Conservation (phyloP, 2,329 filamentous ascomycete species). For the Colletotrichum higginsianum region DNA sequence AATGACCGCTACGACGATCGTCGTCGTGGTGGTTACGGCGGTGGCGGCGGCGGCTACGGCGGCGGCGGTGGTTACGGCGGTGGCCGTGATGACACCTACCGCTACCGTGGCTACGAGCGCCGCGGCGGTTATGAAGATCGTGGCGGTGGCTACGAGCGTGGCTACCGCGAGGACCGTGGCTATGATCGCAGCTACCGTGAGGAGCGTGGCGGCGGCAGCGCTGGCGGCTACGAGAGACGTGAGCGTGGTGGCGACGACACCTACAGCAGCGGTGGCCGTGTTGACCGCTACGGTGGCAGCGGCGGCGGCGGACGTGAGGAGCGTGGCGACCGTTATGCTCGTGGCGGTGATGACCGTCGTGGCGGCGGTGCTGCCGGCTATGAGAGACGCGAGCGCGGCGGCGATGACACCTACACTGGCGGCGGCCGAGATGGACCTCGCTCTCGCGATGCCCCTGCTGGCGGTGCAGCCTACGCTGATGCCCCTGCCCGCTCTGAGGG, state of each 20-base stretch:
- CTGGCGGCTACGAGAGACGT: slow-evolving; percentile 69
- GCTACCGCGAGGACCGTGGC: slow-evolving; percentile 63
- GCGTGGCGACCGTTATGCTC: slow-evolving; percentile 57
- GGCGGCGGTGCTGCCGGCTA: slow-evolving; percentile 60
- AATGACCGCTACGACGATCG: slow-evolving; percentile 76
- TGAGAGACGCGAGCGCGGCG: slow-evolving; percentile 65
- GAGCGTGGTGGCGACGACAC: slow-evolving; percentile 64
- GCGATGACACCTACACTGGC: slow-evolving; percentile 33
- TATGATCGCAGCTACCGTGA: slow-evolving; percentile 63
- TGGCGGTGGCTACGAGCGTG: slow-evolving; percentile 63
- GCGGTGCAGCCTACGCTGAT: slow-evolving; percentile 58
- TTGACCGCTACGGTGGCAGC: slow-evolving; percentile 59
- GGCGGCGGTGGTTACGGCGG: slow-evolving; percentile 60
- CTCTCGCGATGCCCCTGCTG: slow-evolving; percentile 56
- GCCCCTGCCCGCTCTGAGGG: slow-evolving; percentile 59
- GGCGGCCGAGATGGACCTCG: slow-evolving; percentile 58
- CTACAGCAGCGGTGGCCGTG: slow-evolving; percentile 56
- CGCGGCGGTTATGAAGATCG: slow-evolving; percentile 52
- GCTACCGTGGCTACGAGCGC: slow-evolving; percentile 68
- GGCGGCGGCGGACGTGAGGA: slow-evolving; percentile 62
- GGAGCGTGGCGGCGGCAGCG: slow-evolving; percentile 62
- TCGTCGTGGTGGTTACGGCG: slow-evolving; percentile 71
- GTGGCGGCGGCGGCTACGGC: slow-evolving; percentile 55
- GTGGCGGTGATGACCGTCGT: slow-evolving; percentile 59
- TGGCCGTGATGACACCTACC: slow-evolving; percentile 71